phyloP scores from a whole-genome alignment of 2,329 filamentous ascomycete species.

The Aureobasidium zeae region DNA sequence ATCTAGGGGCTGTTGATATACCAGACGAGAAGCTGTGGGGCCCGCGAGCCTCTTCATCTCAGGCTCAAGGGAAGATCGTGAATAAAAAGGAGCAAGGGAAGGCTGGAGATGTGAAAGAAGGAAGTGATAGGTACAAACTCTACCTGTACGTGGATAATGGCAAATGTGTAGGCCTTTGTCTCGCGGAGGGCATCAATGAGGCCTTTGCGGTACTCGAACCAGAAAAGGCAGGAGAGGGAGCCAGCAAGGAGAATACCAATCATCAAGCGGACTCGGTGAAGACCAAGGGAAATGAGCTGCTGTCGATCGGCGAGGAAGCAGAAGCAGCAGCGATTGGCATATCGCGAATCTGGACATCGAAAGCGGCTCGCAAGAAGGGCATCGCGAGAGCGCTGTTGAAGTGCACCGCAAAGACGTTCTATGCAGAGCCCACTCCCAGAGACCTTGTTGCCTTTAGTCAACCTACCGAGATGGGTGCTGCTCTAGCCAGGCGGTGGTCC shows the following conservation, averaged over 20 bases:
- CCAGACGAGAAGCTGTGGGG: constrained; percentile 50
- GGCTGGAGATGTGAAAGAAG: too few species aligned
- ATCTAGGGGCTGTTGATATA: constrained; percentile 53
- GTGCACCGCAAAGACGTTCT: constrained; percentile 45
- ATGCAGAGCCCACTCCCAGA: constrained; percentile 47
- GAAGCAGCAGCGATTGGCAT: constrained; percentile 49
- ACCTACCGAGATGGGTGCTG: constrained; percentile 53
- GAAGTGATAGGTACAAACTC: constrained; percentile 50
- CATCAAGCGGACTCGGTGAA: background rate
- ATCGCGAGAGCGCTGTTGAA: constrained; percentile 51
- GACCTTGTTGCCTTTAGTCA: constrained; percentile 54
- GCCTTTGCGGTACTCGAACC: constrained; percentile 41
- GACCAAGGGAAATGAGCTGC: constrained; percentile 13
- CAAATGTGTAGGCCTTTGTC: constrained; percentile 53
- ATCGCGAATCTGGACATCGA: constrained; percentile 57
- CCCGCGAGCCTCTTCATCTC: background rate
- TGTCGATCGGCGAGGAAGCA: constrained; percentile 37
- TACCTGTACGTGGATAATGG: constrained; percentile 53
- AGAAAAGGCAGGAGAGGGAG: background rate
- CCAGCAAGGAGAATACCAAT: constrained; percentile 9
- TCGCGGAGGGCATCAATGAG: constrained; percentile 52
- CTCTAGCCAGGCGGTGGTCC: constrained; percentile 50
- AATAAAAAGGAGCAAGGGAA: constrained; percentile 18
- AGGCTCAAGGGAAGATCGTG: background rate
- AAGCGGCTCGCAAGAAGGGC: constrained; percentile 45